Evolutionary conservation across 139 green algal species (phyloP).

Genomic region (Chlorella sp.): DNA sequence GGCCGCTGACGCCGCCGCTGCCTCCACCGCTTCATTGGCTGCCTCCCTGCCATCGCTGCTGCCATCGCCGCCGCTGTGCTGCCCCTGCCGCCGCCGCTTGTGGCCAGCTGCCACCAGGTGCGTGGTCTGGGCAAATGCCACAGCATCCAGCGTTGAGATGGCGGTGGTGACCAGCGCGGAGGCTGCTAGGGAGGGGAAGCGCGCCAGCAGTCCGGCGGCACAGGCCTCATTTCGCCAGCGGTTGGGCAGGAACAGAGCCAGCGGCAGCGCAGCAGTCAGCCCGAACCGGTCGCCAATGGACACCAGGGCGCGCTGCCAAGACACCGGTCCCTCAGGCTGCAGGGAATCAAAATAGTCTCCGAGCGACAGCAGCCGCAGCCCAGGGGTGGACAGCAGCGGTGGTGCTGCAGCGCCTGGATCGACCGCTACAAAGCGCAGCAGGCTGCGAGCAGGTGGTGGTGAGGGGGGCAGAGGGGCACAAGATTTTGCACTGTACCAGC

Average conservation of each 20-base stretch:
- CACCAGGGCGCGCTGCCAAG: conserved; percentile 5
- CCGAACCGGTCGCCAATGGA: conserved; percentile 7
- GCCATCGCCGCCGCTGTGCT: background rate
- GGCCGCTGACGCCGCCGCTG: too few relatives aligned
- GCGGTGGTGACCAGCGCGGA: background rate
- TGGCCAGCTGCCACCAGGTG: background rate
- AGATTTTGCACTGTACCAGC: too few relatives aligned
- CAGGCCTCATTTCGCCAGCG: conserved; percentile 1
- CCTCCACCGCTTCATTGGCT: too few relatives aligned
- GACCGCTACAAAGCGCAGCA: background rate
- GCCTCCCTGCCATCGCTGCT: too few relatives aligned
- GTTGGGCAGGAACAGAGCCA: conserved; percentile 31
- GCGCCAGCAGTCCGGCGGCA: background rate
- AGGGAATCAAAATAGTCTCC: conserved; percentile 37
- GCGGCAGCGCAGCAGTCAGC: conserved; percentile 11
- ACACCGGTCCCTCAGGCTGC: background rate
- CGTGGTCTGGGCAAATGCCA: background rate
- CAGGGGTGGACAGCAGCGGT: background rate
- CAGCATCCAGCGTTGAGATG: background rate
- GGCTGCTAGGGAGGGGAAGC: conserved; percentile 11
- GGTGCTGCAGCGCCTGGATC: background rate
- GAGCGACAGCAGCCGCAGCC: background rate
- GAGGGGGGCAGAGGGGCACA: too few relatives aligned
- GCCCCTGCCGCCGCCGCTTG: background rate
- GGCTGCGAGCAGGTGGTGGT: background rate